Evolutionary conservation across 2,329 filamentous ascomycete genomes (phyloP), one percentile per base, ranked within the genome.

Genomic region (Fusarium temperatum): DNA sequence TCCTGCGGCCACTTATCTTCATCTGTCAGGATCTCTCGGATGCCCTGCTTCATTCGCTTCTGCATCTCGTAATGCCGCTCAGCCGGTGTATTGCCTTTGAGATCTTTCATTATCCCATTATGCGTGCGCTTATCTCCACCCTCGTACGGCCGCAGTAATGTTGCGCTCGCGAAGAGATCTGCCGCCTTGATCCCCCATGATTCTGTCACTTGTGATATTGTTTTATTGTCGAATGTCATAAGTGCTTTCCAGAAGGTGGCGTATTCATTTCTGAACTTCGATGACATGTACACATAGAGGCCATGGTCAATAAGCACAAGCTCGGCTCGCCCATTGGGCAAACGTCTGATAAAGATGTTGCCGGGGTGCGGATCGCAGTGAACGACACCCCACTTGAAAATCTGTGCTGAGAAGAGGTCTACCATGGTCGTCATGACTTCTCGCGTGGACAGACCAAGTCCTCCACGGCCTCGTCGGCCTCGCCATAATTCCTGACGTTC

Each of bases 321-420:
- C 84, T 99, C 95, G 2, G 96, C 89, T 48, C 90, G 88, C n/a
- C 96, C 96, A 48, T 88, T 91, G 3, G 95, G 93, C 22, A 94
- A 87, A 14, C 96, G 92, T 14, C 96, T 93, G 79, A 98, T 92
- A 84, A 99, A 98, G 81, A 98, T 96, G 84, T 99, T 99, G 35
- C 96, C 96, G 3, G 96, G 96, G 80, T 99, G 96, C 15, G 96
- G 96, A 81, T 99, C 96, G 84, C 96, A 98, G 85, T 99, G 96
- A 1, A 98, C 94, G 48, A 94, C 89, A 18, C 96, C 96, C 94
- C 94, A 98, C 74, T 97, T 92, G 86, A 98, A 99, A 88, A 98
- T 98, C 80, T 98, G 96, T 6, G 94, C 95, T n/a, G 92, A 94
- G 85, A 98, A 99, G 39, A 98, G 88, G 81, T 98, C 96, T 56